phyloP scores from a whole-genome alignment of 768 basidiomycete genomes.

The Termitomyces sp. region DNA sequence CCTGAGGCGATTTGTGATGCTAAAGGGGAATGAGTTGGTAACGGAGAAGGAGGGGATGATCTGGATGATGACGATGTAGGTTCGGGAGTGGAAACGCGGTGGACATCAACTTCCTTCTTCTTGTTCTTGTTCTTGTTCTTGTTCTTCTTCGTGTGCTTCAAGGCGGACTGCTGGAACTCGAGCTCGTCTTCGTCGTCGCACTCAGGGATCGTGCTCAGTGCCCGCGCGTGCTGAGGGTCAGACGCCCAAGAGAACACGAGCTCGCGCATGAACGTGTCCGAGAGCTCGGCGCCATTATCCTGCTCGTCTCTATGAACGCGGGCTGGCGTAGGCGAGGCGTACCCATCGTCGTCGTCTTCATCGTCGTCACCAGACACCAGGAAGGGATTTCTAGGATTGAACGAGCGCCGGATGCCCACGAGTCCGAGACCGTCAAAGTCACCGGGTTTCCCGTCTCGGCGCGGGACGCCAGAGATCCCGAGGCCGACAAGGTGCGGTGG shows the following conservation, averaged over 20 bases:
- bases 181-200: slow-evolving; percentile 8
- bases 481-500: slow-evolving; percentile 6
- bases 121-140: too few relatives aligned
- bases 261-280: slow-evolving; percentile 10
- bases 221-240: slow-evolving; percentile 6
- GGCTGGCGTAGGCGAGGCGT: slow-evolving; percentile 7
- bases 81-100: background rate
- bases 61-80: background rate
- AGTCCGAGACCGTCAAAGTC: slow-evolving; percentile 11
- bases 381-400: background rate
- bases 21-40: background rate
- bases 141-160: too few relatives aligned
- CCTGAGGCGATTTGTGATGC: background rate
- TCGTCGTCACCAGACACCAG: background rate
- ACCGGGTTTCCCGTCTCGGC: slow-evolving; percentile 8
- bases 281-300: background rate
- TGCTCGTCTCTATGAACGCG: background rate
- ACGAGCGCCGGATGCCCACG: slow-evolving; percentile 10
- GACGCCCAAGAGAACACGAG: slow-evolving; percentile 10
- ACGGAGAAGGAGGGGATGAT: background rate
- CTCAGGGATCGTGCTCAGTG: slow-evolving; percentile 9
- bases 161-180: background rate
- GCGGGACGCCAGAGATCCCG: slow-evolving; percentile 11
- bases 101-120: too few relatives aligned
- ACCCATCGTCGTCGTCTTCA: slow-evolving; percentile 5